Base-by-base conservation (phyloP, 2,329 filamentous ascomycete species). In the Alternaria gaisen region DNA sequence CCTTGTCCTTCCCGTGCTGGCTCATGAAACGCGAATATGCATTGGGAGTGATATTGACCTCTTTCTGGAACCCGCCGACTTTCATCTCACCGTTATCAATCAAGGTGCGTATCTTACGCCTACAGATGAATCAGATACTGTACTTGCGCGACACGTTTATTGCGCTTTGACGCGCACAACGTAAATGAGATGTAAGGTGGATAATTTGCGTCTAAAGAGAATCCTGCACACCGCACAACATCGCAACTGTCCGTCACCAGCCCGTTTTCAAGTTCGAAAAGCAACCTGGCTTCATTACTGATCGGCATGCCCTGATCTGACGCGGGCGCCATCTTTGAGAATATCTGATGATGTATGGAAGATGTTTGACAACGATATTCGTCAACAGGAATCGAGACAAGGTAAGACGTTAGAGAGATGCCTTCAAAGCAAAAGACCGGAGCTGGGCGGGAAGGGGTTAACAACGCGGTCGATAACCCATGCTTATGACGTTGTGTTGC, bases 21-120 rank as follows among this genome's bases (percentile, higher is more conserved):
- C 78, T 76, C 81, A 87, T 83, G 71, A 87, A 88, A 5, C 61
- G 65, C n/a, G 64, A 64, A 63, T 82, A 82, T 8, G 76, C 72
- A 22, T 66, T 74, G n/a, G 65, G 67, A 14, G 64, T 78, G 11
- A 79, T 75, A n/a, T 71, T 69, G 42, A 83, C 77, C 2, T 72
- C 70, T 5, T 77, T 64, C 41, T 80, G 79, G 63, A 84, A 84
- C 38, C 82, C 75, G 20, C 73, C 77, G 5, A 80, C 75, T 58
- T 80, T 82, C 80, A 83, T 82, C 54, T 80, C 80, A 24, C 80
- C 77, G 3, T 70, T 72, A 28, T 81, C 78, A 20, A 85, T 71
- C 59, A 84, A 78, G 10, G 67, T 66, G 28, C 75, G 73, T 58
- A 84, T 83, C 53, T 80, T 82, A 58, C 68, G 68, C 24, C 68